Base-by-base conservation (phyloP, 75 land plant species). In the Selaginella tamariscina region DNA sequence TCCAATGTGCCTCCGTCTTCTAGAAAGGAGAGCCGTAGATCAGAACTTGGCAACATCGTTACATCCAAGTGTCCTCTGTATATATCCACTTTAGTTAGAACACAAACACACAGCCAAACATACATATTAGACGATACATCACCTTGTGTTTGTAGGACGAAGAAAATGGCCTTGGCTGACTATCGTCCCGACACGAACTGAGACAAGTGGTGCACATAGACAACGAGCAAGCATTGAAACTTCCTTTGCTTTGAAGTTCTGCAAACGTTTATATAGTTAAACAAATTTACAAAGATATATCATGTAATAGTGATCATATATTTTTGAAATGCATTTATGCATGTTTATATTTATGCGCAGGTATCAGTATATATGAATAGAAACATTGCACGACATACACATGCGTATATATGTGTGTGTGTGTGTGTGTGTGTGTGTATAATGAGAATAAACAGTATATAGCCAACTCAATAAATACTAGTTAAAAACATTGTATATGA, bases 171-270 rank as follows among this genome's bases (percentile, higher is more conserved):
- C 93, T 56, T 86, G 85, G 70, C 79, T 80, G 30, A 33, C 56
- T 27, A 86, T 69, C 75, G 82, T 91, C 27, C 97, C 97, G 30
- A 91, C 97, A 1, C 97, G 86, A 54, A 91, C 56, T 5, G 97
- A 85, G 9, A 88, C 87, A 22, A 91, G 85, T 54, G 97, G 93
- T 30, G 83, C 76, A 74, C 86, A 88, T 64, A 91, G 78, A 64
- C 92, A 91, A 55, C 89, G 85, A 0, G 89, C 87, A 31, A 91
- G 78, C 80, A 84, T 73, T 1, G 80, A 82, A 54, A 88, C 75
- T 57, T 91, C 97, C 20, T 81, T 32, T 27, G 88, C 82, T 55
- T 88, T 85, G 72, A 91, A 91, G 68, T 88, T 86, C 97, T 91
- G 83, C 65, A 32, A 66, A 69, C 28, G 49, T 5, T 15, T 5